A percentile compares a stretch with the other conserved stretches of the same genome.
Evolutionary conservation across 352 stramenopile genomes (phyloP).

Genomic region (Globisporangium orthogonon): DNA sequence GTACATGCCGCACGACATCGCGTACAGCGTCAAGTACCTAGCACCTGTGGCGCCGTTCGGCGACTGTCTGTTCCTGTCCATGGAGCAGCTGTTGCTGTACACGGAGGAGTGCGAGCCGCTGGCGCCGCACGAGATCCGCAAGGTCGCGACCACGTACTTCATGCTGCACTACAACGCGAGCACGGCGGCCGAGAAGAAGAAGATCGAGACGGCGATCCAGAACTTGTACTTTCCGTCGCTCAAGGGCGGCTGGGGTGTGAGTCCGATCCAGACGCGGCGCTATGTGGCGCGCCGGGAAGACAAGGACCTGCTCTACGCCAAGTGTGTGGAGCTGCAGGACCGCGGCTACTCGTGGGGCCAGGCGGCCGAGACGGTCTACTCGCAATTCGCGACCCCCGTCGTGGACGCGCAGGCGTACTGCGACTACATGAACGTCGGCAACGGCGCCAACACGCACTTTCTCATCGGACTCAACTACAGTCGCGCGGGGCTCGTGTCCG

Average conservation of each 20-base stretch:
- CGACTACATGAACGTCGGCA: conserved; percentile 81
- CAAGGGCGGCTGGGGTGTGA: conserved; percentile 78
- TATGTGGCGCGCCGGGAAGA: conserved; percentile 64
- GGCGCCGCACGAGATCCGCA: conserved; percentile 54
- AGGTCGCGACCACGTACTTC: conserved; percentile 76
- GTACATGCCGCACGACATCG: conserved; percentile 80
- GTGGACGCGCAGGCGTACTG: conserved; percentile 76
- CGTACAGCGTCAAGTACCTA: conserved; percentile 87
- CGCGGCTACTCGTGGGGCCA: conserved; percentile 69
- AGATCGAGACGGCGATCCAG: conserved; percentile 80
- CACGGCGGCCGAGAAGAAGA: conserved; percentile 49
- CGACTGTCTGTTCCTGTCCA: conserved; percentile 84
- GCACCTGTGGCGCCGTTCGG: conserved; percentile 74
- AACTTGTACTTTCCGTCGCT: conserved; percentile 84
- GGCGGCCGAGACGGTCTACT: conserved; percentile 76
- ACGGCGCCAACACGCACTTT: conserved; percentile 69
- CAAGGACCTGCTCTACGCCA: conserved; percentile 68
- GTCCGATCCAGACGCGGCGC: conserved; percentile 72
- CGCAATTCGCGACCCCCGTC: conserved; percentile 58
- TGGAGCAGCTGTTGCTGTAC: conserved; percentile 83
- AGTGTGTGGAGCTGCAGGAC: conserved; percentile 75
- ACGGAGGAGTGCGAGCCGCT: conserved; percentile 81
- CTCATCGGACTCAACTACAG: conserved; percentile 81
- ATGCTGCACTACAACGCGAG: conserved; percentile 60
- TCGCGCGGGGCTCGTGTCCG: conserved; percentile 62